Evolutionary conservation across 2,329 filamentous ascomycete genomes (phyloP), one percentile per base, ranked within the genome.

Genomic region (Botrytis deweyae): DNA sequence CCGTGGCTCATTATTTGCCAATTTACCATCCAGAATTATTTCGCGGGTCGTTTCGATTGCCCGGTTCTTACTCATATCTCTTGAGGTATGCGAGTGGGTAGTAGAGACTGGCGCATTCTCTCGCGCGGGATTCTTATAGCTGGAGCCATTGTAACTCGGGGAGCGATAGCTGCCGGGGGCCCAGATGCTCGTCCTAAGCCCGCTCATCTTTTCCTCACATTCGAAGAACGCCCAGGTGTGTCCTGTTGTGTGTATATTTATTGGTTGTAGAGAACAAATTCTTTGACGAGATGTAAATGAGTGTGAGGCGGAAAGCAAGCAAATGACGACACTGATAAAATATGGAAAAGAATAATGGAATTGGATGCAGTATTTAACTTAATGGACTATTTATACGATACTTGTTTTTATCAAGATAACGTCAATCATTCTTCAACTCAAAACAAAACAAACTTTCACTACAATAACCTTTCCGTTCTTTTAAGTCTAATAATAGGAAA

Each of bases 141-240:
- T 25, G n/a, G 66, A 44, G 49, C 66, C 25, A 69, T 42, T 69
- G 36, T 38, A 58, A 33, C n/a, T 69, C 38, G 49, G 38, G 29
- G 49, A 9, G 66, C 66, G 36, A 58, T 69, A 58, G 46, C 49
- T 69, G 16, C n/a, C 66, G 40, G 66, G 38, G 66, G 66, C 66
- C 66, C 66, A 69, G 38, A 69, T 69, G 58, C 66, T 69, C n/a
- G 66, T 58, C 58, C 36, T 44, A 69, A 69, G 66, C 66, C 66
- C 66, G 18, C 49, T 59, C 66, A 69, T 69, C 18, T 8, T 44
- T 58, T 58, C 18, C 38, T 69, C 29, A 59, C 66, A 69, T 69
- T 33, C 38, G 36, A 42, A 25, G 22, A 42, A 40, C 8, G 22
- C 14, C 16, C 52, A 33, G 29, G 49, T 68, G 22, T 25, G 52